Evolutionary conservation across 768 basidiomycete genomes (phyloP), one percentile per base, ranked within the genome.

Genomic region (Lactifluus hygrophoroides): DNA sequence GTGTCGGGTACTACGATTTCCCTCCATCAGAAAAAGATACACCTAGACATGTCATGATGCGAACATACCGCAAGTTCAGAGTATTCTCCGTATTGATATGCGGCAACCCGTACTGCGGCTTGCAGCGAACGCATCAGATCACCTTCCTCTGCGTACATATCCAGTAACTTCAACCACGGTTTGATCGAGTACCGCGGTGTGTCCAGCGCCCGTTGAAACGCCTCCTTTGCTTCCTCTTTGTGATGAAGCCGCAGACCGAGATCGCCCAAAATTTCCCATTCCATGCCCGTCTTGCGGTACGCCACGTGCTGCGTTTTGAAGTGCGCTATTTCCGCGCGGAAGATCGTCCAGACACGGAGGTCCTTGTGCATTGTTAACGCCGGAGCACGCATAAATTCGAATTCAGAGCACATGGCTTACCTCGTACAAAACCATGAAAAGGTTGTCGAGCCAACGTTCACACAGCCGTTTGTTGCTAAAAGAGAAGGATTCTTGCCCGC

Each of bases 261-360:
- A 68, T 98, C 96, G 9, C 95, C 96, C 23, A 99, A 77, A 46
- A 98, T 95, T 74, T 98, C 96, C 95, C 96, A 99, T 72, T 99
- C 96, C 19, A 91, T 72, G 0, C 90, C 93, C 0, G 95, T 97
- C 76, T 98, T 98, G 59, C 93, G 84, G 70, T 99, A 99, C 0
- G 94, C 94, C 57, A 98, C 89, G 63, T 96, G 94, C 70, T 98
- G 95, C 3, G 93, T 94, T 69, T 96, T 98, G 81, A 96, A 99
- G 69, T 99, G 96, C 0, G 94, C 94, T 11, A 97, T 90, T 69
- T 98, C 96, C 2, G 96, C 95, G 23, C 96, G 82, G 83, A 95
- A 99, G 67, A 99, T 98, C 1, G 96, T 99, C 88, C 95, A 98
- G 4, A 99, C 90, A 16, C 96, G 84, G 38, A 99, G 77, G 70